Percentiles rank a stretch among this genome's conserved stretches.
Evolutionary conservation across 495 filamentous ascomycete genomes (phyloP).

Genomic region (Pyrenula massariospora): DNA sequence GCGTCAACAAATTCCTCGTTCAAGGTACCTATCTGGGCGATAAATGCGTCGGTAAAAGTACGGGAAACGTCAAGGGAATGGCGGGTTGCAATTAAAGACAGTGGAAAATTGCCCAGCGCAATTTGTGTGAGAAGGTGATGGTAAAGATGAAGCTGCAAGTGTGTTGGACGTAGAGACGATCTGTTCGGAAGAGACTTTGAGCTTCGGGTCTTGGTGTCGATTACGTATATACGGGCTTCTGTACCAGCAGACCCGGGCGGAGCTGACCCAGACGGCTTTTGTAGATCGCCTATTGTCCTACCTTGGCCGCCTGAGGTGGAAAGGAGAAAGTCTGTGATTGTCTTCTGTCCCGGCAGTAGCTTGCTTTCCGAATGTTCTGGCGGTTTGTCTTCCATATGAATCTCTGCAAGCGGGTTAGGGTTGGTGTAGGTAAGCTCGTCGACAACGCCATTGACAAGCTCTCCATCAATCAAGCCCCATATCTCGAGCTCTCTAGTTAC

Average conservation of each 20-base stretch:
- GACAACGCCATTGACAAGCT: constrained; percentile 80
- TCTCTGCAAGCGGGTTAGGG: constrained; percentile 54
- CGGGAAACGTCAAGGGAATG: constrained; percentile 53
- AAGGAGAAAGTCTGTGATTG: constrained; percentile 37
- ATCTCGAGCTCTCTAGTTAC: constrained; percentile 82
- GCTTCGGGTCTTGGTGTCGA: constrained; percentile 78
- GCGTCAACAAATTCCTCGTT: constrained; percentile 45
- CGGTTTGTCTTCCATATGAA: constrained; percentile 22
- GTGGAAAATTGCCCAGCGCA: constrained; percentile 54
- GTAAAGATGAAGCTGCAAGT: constrained; percentile 84
- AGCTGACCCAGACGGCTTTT: constrained; percentile 57
- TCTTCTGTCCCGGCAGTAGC: constrained; percentile 40
- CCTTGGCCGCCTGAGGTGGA: constrained; percentile 25
- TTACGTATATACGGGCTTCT: constrained; percentile 52
- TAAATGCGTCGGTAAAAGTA: constrained; percentile 67
- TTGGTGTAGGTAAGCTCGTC: constrained; percentile 73
- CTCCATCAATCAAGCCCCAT: constrained; percentile 79
- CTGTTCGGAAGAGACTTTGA: constrained; percentile 48
- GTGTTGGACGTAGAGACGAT: constrained; percentile 60
- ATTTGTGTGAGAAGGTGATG: constrained; percentile 72
- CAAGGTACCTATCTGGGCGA: constrained; percentile 61
- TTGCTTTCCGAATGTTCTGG: constrained; percentile 20
- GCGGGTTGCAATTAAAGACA: constrained; percentile 51
- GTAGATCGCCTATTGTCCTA: constrained; percentile 21
- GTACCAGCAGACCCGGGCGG: constrained; percentile 58